phyloP scores from a whole-genome alignment of 148 eudicot species.

The Simmondsia chinensis region DNA sequence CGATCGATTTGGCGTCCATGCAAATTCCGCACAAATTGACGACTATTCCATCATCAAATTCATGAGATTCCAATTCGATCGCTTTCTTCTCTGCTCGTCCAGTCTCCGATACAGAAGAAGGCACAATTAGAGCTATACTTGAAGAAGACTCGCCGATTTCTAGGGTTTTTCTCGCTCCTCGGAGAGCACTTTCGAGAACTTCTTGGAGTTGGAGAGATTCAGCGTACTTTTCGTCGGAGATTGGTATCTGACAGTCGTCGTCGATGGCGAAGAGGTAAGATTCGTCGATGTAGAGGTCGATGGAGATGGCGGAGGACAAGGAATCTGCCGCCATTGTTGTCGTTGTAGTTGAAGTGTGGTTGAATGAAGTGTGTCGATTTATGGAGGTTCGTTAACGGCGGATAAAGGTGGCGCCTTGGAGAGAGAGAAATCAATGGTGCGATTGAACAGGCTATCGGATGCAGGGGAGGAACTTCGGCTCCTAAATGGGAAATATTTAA shows the following conservation, averaged over 20 bases:
- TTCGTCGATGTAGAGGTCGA: slow-evolving; percentile 29
- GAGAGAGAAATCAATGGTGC: too few species aligned
- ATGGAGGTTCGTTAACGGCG: too few species aligned
- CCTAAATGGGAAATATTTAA: too few species aligned
- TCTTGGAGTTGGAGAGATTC: slow-evolving; percentile 43
- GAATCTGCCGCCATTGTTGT: too few species aligned
- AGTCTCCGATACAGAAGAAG: background rate
- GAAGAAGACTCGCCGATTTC: background rate
- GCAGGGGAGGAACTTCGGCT: too few species aligned
- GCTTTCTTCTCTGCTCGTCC: background rate
- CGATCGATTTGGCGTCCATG: slow-evolving; percentile 29
- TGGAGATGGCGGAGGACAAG: too few species aligned
- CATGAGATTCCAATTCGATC: background rate
- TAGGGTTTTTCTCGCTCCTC: background rate
- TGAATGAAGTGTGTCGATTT: too few species aligned
- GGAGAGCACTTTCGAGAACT: slow-evolving; percentile 28
- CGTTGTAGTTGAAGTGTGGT: too few species aligned
- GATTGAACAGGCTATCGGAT: too few species aligned
- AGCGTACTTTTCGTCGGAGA: slow-evolving; percentile 54
- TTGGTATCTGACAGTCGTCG: slow-evolving; percentile 31
- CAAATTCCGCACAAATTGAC: slow-evolving; percentile 42
- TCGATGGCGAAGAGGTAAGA: slow-evolving; percentile 32
- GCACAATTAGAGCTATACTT: background rate
- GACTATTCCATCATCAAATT: too few species aligned
- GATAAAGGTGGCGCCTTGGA: too few species aligned